These are phyloP conservation scores for Claviceps sorghi DNA, from an alignment of 2,329 filamentous ascomycete species.

Conservation along the genomic window DNA sequence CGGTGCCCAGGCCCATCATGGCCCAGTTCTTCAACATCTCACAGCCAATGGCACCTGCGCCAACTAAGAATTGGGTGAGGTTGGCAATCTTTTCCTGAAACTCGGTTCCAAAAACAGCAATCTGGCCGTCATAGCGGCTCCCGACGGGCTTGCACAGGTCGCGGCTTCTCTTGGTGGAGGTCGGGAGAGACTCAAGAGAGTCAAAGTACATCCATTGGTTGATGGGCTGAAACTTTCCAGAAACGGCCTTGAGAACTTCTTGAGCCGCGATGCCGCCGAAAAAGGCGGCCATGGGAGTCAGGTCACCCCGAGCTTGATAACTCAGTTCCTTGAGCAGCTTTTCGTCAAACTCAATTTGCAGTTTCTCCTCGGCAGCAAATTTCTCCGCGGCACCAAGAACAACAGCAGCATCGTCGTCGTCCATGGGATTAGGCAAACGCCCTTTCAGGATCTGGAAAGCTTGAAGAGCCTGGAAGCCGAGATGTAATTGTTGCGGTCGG, in stretches of 20 bases:
- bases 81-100: conserved; percentile 91
- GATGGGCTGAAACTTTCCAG: conserved; percentile 94
- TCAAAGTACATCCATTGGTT: conserved; percentile 96
- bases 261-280: conserved; percentile 90
- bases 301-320: conserved; percentile 83
- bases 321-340: conserved; percentile 86
- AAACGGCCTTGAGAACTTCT: conserved; percentile 91
- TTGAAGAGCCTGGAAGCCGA: conserved; percentile 85
- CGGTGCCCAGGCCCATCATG: conserved; percentile 88
- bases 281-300: conserved; percentile 85
- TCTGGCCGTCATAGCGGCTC: conserved; percentile 88
- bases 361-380: conserved; percentile 57
- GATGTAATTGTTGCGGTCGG: conserved; percentile 77
- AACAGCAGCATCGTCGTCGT: conserved; percentile 68
- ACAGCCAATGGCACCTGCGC: conserved; percentile 91
- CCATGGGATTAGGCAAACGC: conserved; percentile 66
- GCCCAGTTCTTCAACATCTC: conserved; percentile 99
- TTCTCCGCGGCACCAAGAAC: conserved; percentile 61
- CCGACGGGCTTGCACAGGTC: conserved; percentile 77
- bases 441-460: conserved; percentile 65
- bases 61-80: conserved; percentile 83
- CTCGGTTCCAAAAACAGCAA: conserved; percentile 85
- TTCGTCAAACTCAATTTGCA: conserved; percentile 62
- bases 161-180: conserved; percentile 58
- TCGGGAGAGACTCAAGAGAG: conserved; percentile 86